Conservation (phyloP, 805 yeast species). For the Kodamaea kaohsiungensis region DNA sequence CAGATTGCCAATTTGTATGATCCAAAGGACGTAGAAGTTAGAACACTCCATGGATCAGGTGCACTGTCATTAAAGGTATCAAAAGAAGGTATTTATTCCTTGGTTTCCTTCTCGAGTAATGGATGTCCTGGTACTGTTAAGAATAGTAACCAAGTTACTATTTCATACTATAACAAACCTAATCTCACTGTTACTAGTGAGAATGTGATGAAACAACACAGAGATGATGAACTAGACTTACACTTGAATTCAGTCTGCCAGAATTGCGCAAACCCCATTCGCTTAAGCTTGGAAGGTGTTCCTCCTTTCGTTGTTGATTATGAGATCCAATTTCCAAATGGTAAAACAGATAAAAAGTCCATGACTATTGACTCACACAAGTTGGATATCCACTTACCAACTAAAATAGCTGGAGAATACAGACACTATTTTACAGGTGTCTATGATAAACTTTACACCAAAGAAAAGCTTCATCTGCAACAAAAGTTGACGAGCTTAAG, state of each 20-base stretch:
- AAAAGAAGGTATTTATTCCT: slow-evolving; percentile 44
- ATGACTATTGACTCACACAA: slow-evolving; percentile 32
- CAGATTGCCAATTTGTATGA: slow-evolving; percentile 24
- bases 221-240: slow-evolving; percentile 20
- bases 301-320: slow-evolving; percentile 73
- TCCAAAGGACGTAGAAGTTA: slow-evolving; percentile 17
- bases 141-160: slow-evolving; percentile 18
- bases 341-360: slow-evolving; percentile 38
- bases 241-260: slow-evolving; percentile 35
- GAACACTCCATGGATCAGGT: slow-evolving; percentile 7
- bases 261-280: slow-evolving; percentile 24
- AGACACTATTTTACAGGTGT: slow-evolving; percentile 60
- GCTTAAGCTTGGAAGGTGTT: slow-evolving; percentile 51
- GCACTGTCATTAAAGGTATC: slow-evolving; percentile 27
- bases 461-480: slow-evolving; percentile 24
- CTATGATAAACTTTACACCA: slow-evolving; percentile 62
- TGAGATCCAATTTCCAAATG: slow-evolving; percentile 59
- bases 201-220: slow-evolving; percentile 22
- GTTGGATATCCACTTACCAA: slow-evolving; percentile 38
- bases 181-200: slow-evolving; percentile 19
- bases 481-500: slow-evolving; percentile 19
- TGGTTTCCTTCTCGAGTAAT: slow-evolving; percentile 40
- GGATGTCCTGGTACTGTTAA: slow-evolving; percentile 47
- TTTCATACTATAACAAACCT: slow-evolving; percentile 29
- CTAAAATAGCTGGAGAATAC: slow-evolving; percentile 57